These are phyloP conservation scores for Diplogelasinospora grovesii DNA, from an alignment of 495 filamentous ascomycete species.

Conservation along the genomic window DNA sequence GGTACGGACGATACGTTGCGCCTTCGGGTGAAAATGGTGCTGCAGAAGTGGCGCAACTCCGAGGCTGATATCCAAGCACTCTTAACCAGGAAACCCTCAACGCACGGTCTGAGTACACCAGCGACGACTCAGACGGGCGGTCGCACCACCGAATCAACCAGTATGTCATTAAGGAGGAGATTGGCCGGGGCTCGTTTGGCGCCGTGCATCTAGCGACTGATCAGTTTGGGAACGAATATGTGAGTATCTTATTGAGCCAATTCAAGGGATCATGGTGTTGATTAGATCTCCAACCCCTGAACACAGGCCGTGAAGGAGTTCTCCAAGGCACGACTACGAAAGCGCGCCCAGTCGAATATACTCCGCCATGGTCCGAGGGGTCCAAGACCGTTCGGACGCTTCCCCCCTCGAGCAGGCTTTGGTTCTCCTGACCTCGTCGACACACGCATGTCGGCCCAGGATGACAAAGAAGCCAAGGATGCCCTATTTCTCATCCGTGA, in stretches of 20 bases:
- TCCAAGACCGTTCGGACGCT: constrained; percentile 35
- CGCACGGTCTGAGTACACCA: constrained; percentile 79
- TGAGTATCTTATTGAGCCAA: no score
- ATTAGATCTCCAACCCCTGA: background rate
- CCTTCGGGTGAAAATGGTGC: background rate
- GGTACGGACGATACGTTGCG: constrained; percentile 30
- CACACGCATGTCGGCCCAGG: constrained; percentile 39
- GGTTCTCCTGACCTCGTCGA: constrained; percentile 61
- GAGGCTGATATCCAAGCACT: background rate
- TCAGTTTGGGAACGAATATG: constrained; percentile 89
- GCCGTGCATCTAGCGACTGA: constrained; percentile 89
- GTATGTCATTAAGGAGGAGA: constrained; percentile 91
- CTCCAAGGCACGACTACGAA: constrained; percentile 87
- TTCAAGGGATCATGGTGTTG: no score
- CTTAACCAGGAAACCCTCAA: constrained; percentile 73
- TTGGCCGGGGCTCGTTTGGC: constrained; percentile 90
- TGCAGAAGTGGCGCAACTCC: background rate
- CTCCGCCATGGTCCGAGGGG: constrained; percentile 51
- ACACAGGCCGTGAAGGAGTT: constrained; percentile 91
- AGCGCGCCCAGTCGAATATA: constrained; percentile 86
- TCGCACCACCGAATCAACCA: constrained; percentile 82
- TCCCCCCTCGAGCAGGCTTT: constrained; percentile 31
- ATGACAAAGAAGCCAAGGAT: constrained; percentile 59
- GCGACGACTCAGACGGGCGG: constrained; percentile 72
- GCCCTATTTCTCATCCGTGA: constrained; percentile 84